Conservation (phyloP, 108 stramenopile genomes). For the Nitzschia sp. region DNA sequence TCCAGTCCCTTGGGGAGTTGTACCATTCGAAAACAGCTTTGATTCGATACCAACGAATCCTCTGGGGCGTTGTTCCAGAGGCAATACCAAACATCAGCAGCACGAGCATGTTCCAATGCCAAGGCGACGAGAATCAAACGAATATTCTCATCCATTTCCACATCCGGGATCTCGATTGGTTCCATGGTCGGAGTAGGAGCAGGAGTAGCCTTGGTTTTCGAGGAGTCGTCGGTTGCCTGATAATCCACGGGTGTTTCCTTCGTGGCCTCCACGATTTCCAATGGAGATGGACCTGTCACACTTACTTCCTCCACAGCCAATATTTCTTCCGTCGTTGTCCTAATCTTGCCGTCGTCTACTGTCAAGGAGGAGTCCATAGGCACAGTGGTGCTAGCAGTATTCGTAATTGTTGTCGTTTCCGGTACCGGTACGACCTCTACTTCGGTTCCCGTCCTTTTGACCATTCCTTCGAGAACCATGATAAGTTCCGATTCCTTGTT, state of each 20-base stretch:
- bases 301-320: neutral
- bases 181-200: neutral
- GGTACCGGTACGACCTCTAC: neutral
- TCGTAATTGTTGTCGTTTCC: neutral
- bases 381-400: neutral
- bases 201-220: neutral
- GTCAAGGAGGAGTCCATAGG: neutral
- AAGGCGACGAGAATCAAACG: constrained; percentile 47
- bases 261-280: neutral
- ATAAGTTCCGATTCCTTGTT: constrained; percentile 51
- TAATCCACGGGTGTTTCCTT: neutral
- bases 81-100: constrained; percentile 64
- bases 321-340: neutral
- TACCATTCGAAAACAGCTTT: constrained; percentile 63
- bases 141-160: constrained; percentile 7
- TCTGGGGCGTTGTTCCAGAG: constrained; percentile 47
- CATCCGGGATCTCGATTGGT: neutral
- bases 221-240: neutral
- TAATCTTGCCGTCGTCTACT: neutral
- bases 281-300: neutral
- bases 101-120: constrained; percentile 63
- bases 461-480: constrained; percentile 54
- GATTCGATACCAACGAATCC: constrained; percentile 30
- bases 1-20: neutral
- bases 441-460: constrained; percentile 6